phyloP scores from a whole-genome alignment of 129 eudicot genomes.

The Saussurea involucrata region DNA sequence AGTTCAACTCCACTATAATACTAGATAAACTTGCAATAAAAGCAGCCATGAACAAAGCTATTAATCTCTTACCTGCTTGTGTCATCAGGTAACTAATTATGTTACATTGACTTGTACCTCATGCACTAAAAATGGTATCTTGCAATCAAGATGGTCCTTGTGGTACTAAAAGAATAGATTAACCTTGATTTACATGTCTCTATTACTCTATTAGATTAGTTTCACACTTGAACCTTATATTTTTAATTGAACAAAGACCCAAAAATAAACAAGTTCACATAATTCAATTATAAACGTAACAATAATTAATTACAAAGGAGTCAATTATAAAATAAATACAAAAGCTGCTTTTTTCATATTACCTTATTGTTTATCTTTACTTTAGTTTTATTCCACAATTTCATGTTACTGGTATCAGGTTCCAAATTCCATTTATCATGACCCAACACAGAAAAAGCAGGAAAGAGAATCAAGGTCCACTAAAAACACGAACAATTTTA shows the following conservation, averaged over 20 bases:
- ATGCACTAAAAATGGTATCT: conserved; percentile 10
- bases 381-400: conserved; percentile 22
- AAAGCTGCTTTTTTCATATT: conserved; percentile 18
- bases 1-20: neutral
- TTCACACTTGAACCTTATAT: neutral
- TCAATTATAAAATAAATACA: neutral
- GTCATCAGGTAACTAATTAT: neutral
- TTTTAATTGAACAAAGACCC: neutral
- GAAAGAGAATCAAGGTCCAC: conserved; percentile 17
- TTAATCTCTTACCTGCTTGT: neutral
- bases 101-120: neutral
- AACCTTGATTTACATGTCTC: neutral
- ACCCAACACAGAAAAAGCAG: conserved; percentile 19
- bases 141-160: neutral
- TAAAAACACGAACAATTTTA: conserved; percentile 10
- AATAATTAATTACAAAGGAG: conserved; percentile 2
- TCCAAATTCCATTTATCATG: conserved; percentile 30
- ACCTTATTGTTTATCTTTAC: conserved; percentile 12
- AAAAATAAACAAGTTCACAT: neutral
- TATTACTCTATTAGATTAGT: neutral
- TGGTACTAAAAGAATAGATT: neutral
- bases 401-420: conserved; percentile 27
- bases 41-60: neutral
- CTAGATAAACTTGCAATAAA: neutral
- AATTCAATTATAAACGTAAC: neutral